These are phyloP conservation scores for Apiospora saccharicola DNA, from an alignment of 2,329 filamentous ascomycete species.

Conservation along the genomic window DNA sequence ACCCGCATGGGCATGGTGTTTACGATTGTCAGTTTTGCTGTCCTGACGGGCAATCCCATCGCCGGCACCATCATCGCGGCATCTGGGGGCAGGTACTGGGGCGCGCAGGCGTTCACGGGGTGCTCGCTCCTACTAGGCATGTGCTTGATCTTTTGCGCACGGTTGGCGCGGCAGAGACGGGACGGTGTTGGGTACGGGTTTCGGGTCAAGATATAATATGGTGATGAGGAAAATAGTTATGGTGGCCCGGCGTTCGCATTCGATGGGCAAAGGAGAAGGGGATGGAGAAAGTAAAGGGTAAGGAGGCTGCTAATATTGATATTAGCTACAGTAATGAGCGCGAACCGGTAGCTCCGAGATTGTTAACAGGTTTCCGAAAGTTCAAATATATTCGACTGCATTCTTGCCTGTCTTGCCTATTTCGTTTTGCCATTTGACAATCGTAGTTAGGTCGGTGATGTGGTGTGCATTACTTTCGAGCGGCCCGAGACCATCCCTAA, in stretches of 20 bases:
- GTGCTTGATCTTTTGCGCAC: conserved; percentile 48
- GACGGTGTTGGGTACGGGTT: conserved; percentile 50
- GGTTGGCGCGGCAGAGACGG: conserved; percentile 48
- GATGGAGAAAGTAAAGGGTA: no score
- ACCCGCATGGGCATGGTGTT: conserved; percentile 66
- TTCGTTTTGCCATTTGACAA: no score
- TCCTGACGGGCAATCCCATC: conserved; percentile 60
- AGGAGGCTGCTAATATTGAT: no score
- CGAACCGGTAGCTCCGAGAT: no score
- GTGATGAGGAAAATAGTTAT: neutral
- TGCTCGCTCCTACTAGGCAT: conserved; percentile 50
- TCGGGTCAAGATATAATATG: conserved; percentile 46
- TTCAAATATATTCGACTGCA: no score
- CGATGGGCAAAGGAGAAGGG: neutral
- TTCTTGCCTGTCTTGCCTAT: no score
- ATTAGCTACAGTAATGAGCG: no score
- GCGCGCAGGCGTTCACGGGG: conserved; percentile 59
- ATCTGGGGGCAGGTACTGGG: conserved; percentile 50
- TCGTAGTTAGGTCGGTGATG: no score
- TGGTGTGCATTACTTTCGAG: no score
- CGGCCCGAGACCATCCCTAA: no score
- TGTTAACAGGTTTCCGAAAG: no score
- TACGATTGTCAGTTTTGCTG: conserved; percentile 60
- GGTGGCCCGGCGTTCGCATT: neutral
- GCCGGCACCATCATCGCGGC: conserved; percentile 57